Evolutionary conservation across 805 yeast genomes (phyloP), one percentile per base, ranked within the genome.

Genomic region (Pichia insulana): DNA sequence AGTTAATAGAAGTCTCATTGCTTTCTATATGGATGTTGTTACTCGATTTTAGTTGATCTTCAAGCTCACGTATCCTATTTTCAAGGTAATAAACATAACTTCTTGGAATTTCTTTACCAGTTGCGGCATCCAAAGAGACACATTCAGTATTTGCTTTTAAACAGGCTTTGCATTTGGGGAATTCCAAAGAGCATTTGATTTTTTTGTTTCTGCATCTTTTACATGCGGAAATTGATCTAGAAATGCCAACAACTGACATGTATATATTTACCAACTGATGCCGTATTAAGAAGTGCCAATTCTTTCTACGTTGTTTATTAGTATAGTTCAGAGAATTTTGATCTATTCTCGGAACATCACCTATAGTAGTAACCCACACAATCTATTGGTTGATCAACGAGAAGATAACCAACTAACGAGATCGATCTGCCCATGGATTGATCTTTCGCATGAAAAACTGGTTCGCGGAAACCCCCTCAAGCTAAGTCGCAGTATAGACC

Each of bases 71-170:
- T 2, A 86, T 67, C 30, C 78, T 64, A 43, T 76, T 79, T 56
- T 87, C 96, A 44, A 87, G 63, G 51, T 79, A 81, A 17, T 76
- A 71, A 3, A 86, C 75, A 54, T 83, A 83, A 2, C 87, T 82
- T 31, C 97, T 65, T 0, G 96, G 94, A 1, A 87, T 76, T 50
- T 83, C 87, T 42, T 95, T 67, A 0, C 95, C 95, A 0, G 96
- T 85, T 7, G 88, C 86, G 0, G 95, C 88, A 57, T 89, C 96
- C 3, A 84, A 61, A 0, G 94, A 86, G 4, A 86, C 78, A 62
- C 97, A 88, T 7, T 83, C 84, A 2, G 67, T 81, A 6, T 76
- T 74, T 10, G 83, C 81, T 53, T 76, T 74, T 34, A 59, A 66
- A 56, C 89, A 81, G 30, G 70, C 68, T n/a, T 72, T 58, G 54